Evolutionary conservation across 495 filamentous ascomycete species (phyloP), one percentile per base, ranked within the genome.

Genomic region (Aspergillus nidulans): DNA sequence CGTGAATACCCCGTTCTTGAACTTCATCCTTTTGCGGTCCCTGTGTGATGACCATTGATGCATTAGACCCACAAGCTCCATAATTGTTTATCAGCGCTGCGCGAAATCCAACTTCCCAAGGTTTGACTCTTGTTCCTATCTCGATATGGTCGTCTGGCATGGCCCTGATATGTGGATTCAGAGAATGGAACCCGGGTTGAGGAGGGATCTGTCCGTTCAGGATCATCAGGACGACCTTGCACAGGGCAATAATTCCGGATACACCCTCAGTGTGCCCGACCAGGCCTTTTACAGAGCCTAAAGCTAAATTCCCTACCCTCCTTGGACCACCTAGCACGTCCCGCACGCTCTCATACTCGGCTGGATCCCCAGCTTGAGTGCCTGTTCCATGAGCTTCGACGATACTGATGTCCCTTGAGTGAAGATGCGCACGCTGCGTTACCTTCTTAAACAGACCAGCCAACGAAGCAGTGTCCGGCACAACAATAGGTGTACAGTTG

Each of bases 381-480:
- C 87, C 88, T 3, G 88, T 91, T 6, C 88, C 88, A 62, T 91
- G 88, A 63, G 87, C 87, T 62, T 92, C 88, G 5, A 92, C 83
- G 26, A 89, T 81, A 46, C 80, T 80, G 36, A 91, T 76, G 47
- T 90, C 80, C 4, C 71, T 68, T 1, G 87, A 81, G 43, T 82
- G 74, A 6, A 90, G 71, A 13, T 77, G 73, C 1, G 86, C 80
- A 13, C 81, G 65, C 7, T 76, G 63, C 3, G 85, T 70, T 5
- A 89, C 82, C 6, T 78, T 65, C 1, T 62, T 55, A 50, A 82
- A 89, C 0, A 90, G 65, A 0, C 71, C 55, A 1, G 81, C 78
- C 53, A 89, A 81, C 0, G 86, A 86, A 0, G 75, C 71, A 1
- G 77, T 72, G 58, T 88, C 82, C 1, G 87, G 87, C 5, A 87